Evolutionary conservation across 306 rosid genomes (phyloP), one percentile per base, ranked within the genome.

Genomic region (Mucuna pruriens): DNA sequence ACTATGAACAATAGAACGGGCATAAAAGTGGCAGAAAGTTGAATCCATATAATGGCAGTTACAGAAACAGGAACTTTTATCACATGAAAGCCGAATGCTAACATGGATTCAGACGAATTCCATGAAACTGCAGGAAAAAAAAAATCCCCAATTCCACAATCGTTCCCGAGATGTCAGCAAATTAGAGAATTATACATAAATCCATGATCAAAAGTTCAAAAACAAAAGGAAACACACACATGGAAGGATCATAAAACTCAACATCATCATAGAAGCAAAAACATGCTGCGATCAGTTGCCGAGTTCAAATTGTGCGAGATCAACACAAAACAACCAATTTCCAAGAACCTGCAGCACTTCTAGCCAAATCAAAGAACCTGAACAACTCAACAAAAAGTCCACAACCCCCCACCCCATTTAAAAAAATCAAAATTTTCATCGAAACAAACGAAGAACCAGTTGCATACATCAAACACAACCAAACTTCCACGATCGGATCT

Each of bases 401-500:
- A 80, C 11, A 10, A 57, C 9, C 15, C 73, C 39, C 52, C 51
- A 19, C 48, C 72, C 45, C 15, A 36, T 7, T 0, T 54, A n/a
- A 52, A 22, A 38, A 78, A 76, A 17, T 20, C 11, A 23, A 15
- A 0, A 5, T 33, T 62, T 63, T 54, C 16, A 29, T 75, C 20
- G 19, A 82, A 48, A 75, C 7, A 29, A 45, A 46, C 13, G 2
- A 76, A 68, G 38, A 75, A 34, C 55, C 19, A 48, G 26, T 70
- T 31, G 67, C 68, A 70, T 45, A 60, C 40, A 33, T 8, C 29
- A 40, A 51, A 70, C 6, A 9, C 25, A 62, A 51, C 71, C 63
- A 46, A 75, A 75, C 46, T 36, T 75, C 80, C 83, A 63, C 71
- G 75, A 74, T 69, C 54, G 60, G 87, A 86, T 90, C 87, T 67